These are phyloP conservation scores for Blakeslea trispora DNA, from an alignment of 371 early-diverging fungal genomes.

Conservation along the genomic window DNA sequence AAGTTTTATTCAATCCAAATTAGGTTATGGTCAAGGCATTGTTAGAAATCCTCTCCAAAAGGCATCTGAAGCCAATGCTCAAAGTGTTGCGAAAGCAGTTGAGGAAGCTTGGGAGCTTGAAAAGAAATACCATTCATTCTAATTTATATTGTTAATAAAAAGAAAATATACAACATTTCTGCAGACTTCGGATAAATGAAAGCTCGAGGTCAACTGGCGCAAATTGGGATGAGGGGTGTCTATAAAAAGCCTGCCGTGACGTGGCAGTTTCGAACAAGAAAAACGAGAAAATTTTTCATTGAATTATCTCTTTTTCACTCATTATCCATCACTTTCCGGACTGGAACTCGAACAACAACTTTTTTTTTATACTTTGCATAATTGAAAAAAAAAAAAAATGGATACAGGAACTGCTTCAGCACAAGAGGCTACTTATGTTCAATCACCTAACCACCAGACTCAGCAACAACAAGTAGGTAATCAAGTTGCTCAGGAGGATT, in stretches of 20 bases:
- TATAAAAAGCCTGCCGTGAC: background rate
- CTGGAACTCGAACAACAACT: slow-evolving; percentile 6
- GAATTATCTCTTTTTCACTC: background rate
- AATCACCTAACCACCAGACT: slow-evolving; percentile 3
- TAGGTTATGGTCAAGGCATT: slow-evolving; percentile 42
- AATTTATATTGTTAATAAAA: background rate
- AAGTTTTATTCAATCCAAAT: slow-evolving; percentile 29
- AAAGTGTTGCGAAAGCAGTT: slow-evolving; percentile 26
- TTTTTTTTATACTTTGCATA: background rate
- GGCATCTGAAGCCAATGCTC: slow-evolving; percentile 16
- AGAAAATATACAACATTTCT: too few relatives aligned
- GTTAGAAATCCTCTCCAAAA: slow-evolving; percentile 39
- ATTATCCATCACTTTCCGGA: slow-evolving; percentile 3
- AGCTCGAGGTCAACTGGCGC: too few relatives aligned
- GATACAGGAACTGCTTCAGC: slow-evolving; percentile 13
- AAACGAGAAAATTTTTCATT: slow-evolving; percentile 4
- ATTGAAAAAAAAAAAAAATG: slow-evolving; percentile 3
- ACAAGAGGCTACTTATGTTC: slow-evolving; percentile 8
- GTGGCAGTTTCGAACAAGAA: background rate
- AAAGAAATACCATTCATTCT: background rate
- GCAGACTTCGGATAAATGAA: too few relatives aligned
- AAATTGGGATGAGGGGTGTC: background rate
- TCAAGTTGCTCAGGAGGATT: slow-evolving; percentile 31
- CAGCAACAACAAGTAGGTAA: slow-evolving; percentile 1
- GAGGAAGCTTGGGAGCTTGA: slow-evolving; percentile 27